Conservation (phyloP, 257 asterid species). For the Salvia splendens region DNA sequence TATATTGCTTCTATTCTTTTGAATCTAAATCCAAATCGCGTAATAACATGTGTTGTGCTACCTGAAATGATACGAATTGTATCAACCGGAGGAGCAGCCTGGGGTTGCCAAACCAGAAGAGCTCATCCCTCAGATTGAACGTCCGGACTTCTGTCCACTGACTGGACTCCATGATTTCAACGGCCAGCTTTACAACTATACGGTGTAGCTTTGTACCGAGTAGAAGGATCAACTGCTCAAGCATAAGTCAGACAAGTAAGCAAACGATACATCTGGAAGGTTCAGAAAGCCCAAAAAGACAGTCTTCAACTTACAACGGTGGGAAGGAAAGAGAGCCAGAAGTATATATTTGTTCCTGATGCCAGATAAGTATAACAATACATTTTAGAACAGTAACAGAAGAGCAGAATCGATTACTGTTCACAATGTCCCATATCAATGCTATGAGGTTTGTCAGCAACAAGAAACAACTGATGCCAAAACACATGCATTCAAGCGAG, state of each 20-base stretch:
- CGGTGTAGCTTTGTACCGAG: constrained; percentile 90
- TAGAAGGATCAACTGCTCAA: constrained; percentile 68
- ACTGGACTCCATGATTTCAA: constrained; percentile 68
- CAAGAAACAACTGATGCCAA: not conserved
- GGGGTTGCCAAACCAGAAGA: constrained; percentile 94
- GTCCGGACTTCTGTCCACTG: constrained; percentile 55
- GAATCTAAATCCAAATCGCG: not conserved
- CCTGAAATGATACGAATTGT: constrained; percentile 91
- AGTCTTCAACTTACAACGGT: constrained; percentile 54
- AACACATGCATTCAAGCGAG: not conserved
- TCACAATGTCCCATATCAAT: not conserved
- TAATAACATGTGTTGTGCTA: constrained; percentile 19
- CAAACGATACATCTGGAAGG: not conserved
- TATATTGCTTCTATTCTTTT: not conserved
- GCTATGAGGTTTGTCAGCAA: not conserved
- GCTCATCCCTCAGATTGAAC: constrained; percentile 88
- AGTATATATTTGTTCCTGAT: constrained; percentile 88
- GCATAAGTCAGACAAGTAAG: constrained; percentile 15
- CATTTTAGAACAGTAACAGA: constrained; percentile 25
- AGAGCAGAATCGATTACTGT: not conserved
- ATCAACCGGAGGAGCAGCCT: constrained; percentile 72
- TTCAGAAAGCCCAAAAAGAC: not conserved
- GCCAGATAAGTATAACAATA: constrained; percentile 21
- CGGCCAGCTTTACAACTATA: constrained; percentile 80
- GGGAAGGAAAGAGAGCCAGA: constrained; percentile 89